Base-by-base conservation (phyloP, 1,284 basidiomycete genomes). In the Coniophora puteana region DNA sequence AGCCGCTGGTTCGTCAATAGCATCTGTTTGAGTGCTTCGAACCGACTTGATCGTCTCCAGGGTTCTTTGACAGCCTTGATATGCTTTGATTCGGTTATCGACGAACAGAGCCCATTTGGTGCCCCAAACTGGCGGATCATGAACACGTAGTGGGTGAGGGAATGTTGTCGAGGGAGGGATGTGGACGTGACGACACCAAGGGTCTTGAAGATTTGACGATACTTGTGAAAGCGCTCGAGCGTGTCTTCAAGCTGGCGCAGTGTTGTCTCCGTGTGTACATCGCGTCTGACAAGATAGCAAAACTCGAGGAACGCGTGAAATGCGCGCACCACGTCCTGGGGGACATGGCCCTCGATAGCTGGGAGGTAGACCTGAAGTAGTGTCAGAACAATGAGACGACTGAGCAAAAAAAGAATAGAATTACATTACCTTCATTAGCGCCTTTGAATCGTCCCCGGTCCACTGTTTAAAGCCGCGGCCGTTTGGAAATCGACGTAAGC, bases 111-210 rank as follows among this genome's bases (percentile, higher is more conserved):
- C 7, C 40, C 40, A 27, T 50, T 45, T 0, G 14, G 42, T 1
- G 48, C 34, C 4, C 37, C 45, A 24, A 44, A 44, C 8, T 29
- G 41, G 4, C 32, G 24, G 23, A 43, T 43, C 31, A 18, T 25
- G 18, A 10, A 11, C 23, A 16, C 18, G 21, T 43, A 44, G 27
- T 45, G 43, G 8, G 23, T 14, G 0, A 54, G 35, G 16, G 40
- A 36, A 28, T 57, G 53, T 17, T 58, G 42, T 17, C 52, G 48
- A n/a, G 51, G 55, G 12, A 58, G 48, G 17, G 50, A 39, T 36
- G 54, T 50, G 17, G 30, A 22, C 12, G 23, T 5, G n/a, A 32
- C 21, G 21, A 31, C 25, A 14, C 30, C 26, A 14, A 22, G 20
- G n/a, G 33, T 28, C 18, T 20, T 44, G 33, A 44, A 44, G n/a